Conservation (phyloP, 1,284 basidiomycete genomes). For the Pyrrhoderma noxium region DNA sequence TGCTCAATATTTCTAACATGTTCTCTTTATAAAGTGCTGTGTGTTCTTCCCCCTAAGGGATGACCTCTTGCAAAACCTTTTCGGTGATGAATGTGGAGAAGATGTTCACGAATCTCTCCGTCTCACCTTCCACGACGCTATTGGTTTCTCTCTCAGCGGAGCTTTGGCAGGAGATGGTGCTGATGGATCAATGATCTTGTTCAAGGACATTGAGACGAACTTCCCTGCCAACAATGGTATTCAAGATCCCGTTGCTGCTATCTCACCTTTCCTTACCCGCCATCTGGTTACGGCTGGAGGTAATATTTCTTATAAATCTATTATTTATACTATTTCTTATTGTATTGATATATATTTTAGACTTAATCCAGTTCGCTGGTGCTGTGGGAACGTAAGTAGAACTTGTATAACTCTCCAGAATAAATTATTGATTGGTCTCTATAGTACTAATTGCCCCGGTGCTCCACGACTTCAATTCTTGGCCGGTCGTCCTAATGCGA, state of each 20-base stretch:
- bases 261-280: slow-evolving; percentile 23
- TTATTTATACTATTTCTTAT: neutral
- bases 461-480: slow-evolving; percentile 25
- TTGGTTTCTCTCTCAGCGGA: slow-evolving; percentile 21
- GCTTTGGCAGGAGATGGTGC: slow-evolving; percentile 13
- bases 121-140: slow-evolving; percentile 25
- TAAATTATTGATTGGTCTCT: neutral
- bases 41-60: slow-evolving; percentile 22
- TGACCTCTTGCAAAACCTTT: slow-evolving; percentile 20
- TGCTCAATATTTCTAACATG: neutral
- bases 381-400: slow-evolving; percentile 22
- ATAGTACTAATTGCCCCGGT: slow-evolving; percentile 26
- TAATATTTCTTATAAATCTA: neutral
- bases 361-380: slow-evolving; percentile 29
- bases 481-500: slow-evolving; percentile 22
- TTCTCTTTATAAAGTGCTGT: slow-evolving; percentile 18
- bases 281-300: slow-evolving; percentile 23
- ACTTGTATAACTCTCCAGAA: neutral
- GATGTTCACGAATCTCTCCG: slow-evolving; percentile 22
- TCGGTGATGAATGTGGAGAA: slow-evolving; percentile 20
- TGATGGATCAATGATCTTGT: slow-evolving; percentile 20
- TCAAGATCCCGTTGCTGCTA: slow-evolving; percentile 24
- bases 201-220: slow-evolving; percentile 15
- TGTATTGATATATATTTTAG: slow-evolving; percentile 2
- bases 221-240: slow-evolving; percentile 25